These are phyloP conservation scores for Rostrohypoxylon terebratum DNA, from an alignment of 495 filamentous ascomycete species.

Conservation along the genomic window DNA sequence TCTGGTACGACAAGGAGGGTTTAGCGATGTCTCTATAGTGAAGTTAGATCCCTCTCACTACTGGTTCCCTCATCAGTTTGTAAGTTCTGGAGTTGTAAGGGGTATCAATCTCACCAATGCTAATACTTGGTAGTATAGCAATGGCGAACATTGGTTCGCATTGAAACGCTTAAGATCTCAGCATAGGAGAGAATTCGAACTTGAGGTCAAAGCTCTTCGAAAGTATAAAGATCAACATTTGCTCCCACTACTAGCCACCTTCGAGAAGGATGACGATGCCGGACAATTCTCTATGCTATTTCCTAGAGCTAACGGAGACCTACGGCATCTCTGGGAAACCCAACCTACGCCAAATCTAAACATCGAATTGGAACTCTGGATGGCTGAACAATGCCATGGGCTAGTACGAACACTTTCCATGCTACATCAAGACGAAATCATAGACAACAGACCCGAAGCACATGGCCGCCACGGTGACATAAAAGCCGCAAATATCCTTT, in stretches of 20 bases:
- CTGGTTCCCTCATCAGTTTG: background rate
- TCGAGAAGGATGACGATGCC: constrained; percentile 11
- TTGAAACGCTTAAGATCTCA: constrained; percentile 25
- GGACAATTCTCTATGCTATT: constrained; percentile 29
- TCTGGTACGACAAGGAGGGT: constrained; percentile 9
- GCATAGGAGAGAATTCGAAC: constrained; percentile 5
- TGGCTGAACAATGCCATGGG: constrained; percentile 29
- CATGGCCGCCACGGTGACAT: constrained; percentile 35
- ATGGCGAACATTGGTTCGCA: constrained; percentile 22
- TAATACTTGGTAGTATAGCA: background rate
- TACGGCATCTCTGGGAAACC: constrained; percentile 17
- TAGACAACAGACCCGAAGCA: constrained; percentile 16
- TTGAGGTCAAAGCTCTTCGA: constrained; percentile 32
- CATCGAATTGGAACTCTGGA: background rate
- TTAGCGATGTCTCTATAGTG: constrained; percentile 29
- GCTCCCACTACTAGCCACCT: constrained; percentile 28
- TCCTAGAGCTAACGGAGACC: constrained; percentile 32
- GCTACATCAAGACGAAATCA: constrained; percentile 24
- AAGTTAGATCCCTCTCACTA: constrained; percentile 24
- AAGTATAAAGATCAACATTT: constrained; percentile 26
- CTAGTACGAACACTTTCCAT: constrained; percentile 20
- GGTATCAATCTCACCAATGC: no score
- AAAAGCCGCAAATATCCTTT: constrained; percentile 34
- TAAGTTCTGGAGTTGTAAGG: no score
- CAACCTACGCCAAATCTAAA: background rate